A percentile compares a stretch with the other conserved stretches of the same genome.
phyloP scores from a whole-genome alignment of 345 rosid species.

The Erysimum cheiranthoides region DNA sequence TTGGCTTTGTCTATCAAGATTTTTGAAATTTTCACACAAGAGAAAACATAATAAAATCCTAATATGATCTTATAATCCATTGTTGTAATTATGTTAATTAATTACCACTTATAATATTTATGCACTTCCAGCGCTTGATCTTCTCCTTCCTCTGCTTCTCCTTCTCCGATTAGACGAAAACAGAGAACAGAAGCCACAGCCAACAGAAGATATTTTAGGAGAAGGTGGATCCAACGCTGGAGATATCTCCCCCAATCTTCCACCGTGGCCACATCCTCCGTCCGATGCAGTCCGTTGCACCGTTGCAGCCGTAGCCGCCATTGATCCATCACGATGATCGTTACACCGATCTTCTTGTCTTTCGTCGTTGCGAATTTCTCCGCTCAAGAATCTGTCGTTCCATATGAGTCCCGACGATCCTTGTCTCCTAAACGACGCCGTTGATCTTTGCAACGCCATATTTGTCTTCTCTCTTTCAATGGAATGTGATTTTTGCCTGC shows the following conservation, averaged over 20 bases:
- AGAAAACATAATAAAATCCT: conserved; percentile 25
- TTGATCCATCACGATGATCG: conserved; percentile 46
- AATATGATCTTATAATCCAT: conserved; percentile 4
- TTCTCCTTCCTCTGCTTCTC: conserved; percentile 42
- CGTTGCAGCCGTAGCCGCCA: not conserved
- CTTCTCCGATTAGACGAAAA: conserved; percentile 46
- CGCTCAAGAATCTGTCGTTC: conserved; percentile 66
- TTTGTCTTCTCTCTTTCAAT: conserved; percentile 14
- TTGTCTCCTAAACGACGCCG: conserved; percentile 79
- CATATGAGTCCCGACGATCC: conserved; percentile 88
- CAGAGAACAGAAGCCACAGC: conserved; percentile 64
- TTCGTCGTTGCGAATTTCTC: conserved; percentile 50
- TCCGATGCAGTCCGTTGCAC: conserved; percentile 50
- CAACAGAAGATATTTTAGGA: conserved; percentile 56
- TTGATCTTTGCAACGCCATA: conserved; percentile 67
- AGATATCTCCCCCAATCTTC: conserved; percentile 40
- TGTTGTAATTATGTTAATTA: not conserved
- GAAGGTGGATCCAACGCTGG: conserved; percentile 64
- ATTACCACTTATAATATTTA: not conserved
- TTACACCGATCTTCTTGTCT: conserved; percentile 38
- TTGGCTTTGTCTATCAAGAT: not conserved
- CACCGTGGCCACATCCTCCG: conserved; percentile 37
- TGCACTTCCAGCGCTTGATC: conserved; percentile 28
- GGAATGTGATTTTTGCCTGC: conserved; percentile 22
- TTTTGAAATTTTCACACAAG: not conserved